Evolutionary conservation across 2,329 filamentous ascomycete genomes (phyloP).

Genomic region (Atkinsonella texensis): DNA sequence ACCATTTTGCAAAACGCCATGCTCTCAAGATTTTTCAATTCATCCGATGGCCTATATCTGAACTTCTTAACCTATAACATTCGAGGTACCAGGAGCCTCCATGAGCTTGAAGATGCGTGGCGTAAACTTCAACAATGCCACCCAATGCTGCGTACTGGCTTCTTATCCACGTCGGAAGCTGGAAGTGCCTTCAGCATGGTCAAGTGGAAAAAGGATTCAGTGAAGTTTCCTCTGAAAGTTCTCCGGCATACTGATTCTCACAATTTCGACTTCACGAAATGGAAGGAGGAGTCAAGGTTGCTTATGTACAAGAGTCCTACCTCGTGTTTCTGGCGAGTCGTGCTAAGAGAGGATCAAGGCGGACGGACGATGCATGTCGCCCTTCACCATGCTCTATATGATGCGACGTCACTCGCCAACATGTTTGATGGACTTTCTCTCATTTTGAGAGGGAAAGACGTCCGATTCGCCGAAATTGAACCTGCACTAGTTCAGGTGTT

Average conservation of each 20-base stretch:
- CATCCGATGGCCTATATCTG: constrained; percentile 57
- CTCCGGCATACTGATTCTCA: background rate
- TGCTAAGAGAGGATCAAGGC: constrained; percentile 25
- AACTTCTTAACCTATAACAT: constrained; percentile 55
- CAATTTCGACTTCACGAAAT: constrained; percentile 12
- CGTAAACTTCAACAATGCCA: constrained; percentile 37
- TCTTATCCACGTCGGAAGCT: constrained; percentile 48
- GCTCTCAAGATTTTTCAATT: constrained; percentile 60
- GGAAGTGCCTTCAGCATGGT: constrained; percentile 64
- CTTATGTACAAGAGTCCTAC: constrained; percentile 33
- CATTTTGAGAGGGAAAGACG: constrained; percentile 13
- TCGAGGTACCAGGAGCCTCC: constrained; percentile 22
- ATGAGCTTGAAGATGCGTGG: constrained; percentile 48
- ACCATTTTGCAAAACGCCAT: constrained; percentile 72
- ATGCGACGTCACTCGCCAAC: constrained; percentile 59
- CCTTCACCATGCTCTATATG: constrained; percentile 75
- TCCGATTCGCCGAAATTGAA: constrained; percentile 16
- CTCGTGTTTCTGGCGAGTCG: constrained; percentile 51
- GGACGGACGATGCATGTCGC: constrained; percentile 29
- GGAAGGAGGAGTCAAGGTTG: constrained; percentile 22
- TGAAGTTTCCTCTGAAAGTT: constrained; percentile 8
- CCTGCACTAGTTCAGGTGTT: constrained; percentile 30
- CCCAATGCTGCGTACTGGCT: constrained; percentile 67
- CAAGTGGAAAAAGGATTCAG: constrained; percentile 30
- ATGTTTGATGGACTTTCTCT: constrained; percentile 48